phyloP scores from a whole-genome alignment of 345 rosid species.

The Citrus medica region DNA sequence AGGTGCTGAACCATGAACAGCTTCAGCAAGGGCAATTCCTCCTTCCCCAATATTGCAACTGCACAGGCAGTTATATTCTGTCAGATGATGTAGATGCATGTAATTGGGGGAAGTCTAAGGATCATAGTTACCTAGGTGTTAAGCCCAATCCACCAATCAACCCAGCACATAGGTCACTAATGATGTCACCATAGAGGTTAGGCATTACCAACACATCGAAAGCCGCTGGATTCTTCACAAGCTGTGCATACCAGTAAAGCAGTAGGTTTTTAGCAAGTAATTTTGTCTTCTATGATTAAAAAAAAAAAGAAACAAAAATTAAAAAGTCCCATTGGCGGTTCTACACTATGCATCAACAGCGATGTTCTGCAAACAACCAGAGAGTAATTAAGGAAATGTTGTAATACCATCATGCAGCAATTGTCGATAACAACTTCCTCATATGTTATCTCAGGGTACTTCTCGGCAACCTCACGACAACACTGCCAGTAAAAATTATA shows the following conservation, averaged over 20 bases:
- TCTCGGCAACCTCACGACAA: constrained; percentile 98
- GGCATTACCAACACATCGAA: constrained; percentile 99
- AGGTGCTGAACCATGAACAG: constrained; percentile 99
- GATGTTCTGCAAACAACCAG: neutral
- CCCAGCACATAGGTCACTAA: constrained; percentile 97
- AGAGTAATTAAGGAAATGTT: neutral
- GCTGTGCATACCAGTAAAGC: constrained; percentile 44
- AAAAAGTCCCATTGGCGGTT: neutral
- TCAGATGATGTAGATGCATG: constrained; percentile 12
- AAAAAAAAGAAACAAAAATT: neutral
- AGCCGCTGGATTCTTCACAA: constrained; percentile 96
- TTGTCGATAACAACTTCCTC: constrained; percentile 99
- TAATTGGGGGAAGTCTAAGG: neutral
- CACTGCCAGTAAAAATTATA: constrained; percentile 53
- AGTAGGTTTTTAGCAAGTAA: constrained; percentile 3
- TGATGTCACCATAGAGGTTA: constrained; percentile 97
- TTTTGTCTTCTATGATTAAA: neutral
- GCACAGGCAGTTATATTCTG: constrained; percentile 17
- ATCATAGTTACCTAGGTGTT: constrained; percentile 74
- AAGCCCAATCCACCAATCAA: constrained; percentile 95
- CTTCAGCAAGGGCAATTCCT: constrained; percentile 99
- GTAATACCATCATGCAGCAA: constrained; percentile 97
- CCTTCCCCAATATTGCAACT: constrained; percentile 98
- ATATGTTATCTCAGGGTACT: constrained; percentile 88
- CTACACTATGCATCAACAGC: neutral